These are phyloP conservation scores for Aspergillus sp. DNA, from an alignment of 2,329 filamentous ascomycete species.

Conservation along the genomic window DNA sequence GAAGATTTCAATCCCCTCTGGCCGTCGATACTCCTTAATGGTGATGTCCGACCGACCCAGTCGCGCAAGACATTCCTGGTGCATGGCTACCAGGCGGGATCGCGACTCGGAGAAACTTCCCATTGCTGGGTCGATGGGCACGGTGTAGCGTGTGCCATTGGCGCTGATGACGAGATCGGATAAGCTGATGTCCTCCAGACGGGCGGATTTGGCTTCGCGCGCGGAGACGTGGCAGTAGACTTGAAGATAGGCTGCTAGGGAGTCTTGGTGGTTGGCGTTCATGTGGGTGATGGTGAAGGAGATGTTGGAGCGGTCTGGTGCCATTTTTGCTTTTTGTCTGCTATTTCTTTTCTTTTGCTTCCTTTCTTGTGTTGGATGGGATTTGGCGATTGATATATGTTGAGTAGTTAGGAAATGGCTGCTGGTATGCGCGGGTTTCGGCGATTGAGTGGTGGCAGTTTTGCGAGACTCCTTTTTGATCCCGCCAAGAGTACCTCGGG, in stretches of 20 bases:
- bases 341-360: background rate
- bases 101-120: slow-evolving; percentile 67
- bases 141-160: slow-evolving; percentile 47
- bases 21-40: slow-evolving; percentile 55
- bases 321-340: slow-evolving; percentile 1
- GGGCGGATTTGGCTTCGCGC: slow-evolving; percentile 58
- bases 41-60: slow-evolving; percentile 63
- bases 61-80: slow-evolving; percentile 58
- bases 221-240: slow-evolving; percentile 65
- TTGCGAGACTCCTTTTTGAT: no score
- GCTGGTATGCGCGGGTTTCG: no score
- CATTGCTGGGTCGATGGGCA: slow-evolving; percentile 73
- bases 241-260: slow-evolving; percentile 75
- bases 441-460: no score
- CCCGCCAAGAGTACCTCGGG: no score
- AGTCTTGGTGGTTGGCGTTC: slow-evolving; percentile 78
- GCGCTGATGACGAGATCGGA: slow-evolving; percentile 63
- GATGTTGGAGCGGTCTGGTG: slow-evolving; percentile 45
- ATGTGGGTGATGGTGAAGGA: slow-evolving; percentile 76
- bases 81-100: slow-evolving; percentile 72
- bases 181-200: slow-evolving; percentile 67
- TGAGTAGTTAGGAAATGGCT: background rate
- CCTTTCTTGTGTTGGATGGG: no score
- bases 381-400: no score
- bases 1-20: slow-evolving; percentile 51